Evolutionary conservation across 805 yeast genomes (phyloP).

Genomic region (Clavispora fructus): DNA sequence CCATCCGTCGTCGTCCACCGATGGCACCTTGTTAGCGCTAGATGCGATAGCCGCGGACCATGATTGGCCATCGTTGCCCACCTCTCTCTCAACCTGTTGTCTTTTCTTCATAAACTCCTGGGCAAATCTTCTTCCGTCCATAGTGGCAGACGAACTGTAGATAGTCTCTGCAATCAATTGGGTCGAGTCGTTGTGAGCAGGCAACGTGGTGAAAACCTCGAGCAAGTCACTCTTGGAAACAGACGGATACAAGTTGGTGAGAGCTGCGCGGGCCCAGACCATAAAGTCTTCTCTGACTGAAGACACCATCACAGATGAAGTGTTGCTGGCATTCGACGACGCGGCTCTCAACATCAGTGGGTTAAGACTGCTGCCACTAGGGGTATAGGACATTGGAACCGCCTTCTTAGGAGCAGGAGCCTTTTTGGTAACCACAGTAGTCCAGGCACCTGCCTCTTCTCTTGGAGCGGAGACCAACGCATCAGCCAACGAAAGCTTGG

Average conservation of each 20-base stretch:
- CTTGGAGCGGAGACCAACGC: slow-evolving; percentile 22
- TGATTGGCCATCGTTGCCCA: slow-evolving; percentile 41
- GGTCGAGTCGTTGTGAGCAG: slow-evolving; percentile 60
- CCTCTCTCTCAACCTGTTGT: slow-evolving; percentile 58
- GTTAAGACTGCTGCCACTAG: slow-evolving; percentile 14
- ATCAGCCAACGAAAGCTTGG: slow-evolving; percentile 29
- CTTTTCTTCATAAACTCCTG: slow-evolving; percentile 80
- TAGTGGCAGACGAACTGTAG: slow-evolving; percentile 78
- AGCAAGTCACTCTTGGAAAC: slow-evolving; percentile 76
- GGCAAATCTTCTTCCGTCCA: slow-evolving; percentile 95
- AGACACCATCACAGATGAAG: slow-evolving; percentile 16
- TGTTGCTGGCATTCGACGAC: slow-evolving; percentile 25
- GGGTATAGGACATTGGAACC: slow-evolving; percentile 8
- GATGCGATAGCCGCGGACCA: slow-evolving; percentile 70
- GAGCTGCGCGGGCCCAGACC: slow-evolving; percentile 65
- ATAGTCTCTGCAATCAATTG: slow-evolving; percentile 91
- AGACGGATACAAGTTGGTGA: slow-evolving; percentile 64
- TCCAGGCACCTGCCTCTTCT: slow-evolving; percentile 35
- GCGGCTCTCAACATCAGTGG: slow-evolving; percentile 36
- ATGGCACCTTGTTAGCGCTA: slow-evolving; percentile 32
- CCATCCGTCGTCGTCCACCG: slow-evolving; percentile 45
- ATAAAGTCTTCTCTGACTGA: slow-evolving; percentile 52
- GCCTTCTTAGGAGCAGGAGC: slow-evolving; percentile 23
- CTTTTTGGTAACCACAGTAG: slow-evolving; percentile 34
- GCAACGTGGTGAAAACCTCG: slow-evolving; percentile 74